Percentiles rank a stretch among this genome's conserved stretches.
phyloP scores from a whole-genome alignment of 2,329 filamentous ascomycete species.

The Lasiodiplodia sp. region DNA sequence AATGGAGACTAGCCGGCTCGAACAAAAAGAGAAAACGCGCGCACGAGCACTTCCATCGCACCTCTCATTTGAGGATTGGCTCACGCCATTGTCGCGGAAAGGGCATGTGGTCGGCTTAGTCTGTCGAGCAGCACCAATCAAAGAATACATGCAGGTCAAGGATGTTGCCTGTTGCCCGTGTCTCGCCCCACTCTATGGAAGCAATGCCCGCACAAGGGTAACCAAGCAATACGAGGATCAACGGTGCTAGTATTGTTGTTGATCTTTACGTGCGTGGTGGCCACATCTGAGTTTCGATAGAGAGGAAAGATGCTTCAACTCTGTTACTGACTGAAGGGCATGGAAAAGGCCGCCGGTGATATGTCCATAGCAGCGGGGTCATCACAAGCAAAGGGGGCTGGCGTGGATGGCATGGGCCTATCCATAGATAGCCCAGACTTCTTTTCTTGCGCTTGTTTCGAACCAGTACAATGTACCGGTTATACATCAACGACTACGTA shows the following conservation, averaged over 20 bases:
- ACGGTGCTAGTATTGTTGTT: constrained; percentile 6
- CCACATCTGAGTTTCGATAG: background rate
- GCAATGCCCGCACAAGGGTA: background rate
- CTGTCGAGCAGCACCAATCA: background rate
- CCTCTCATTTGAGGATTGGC: background rate
- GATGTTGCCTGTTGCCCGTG: background rate
- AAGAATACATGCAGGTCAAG: background rate
- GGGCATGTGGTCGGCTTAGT: background rate
- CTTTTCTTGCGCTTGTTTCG: background rate
- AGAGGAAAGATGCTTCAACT: background rate
- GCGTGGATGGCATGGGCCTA: background rate
- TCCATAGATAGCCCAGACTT: background rate
- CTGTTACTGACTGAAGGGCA: background rate
- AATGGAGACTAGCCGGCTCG: too few species aligned
- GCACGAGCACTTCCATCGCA: background rate
- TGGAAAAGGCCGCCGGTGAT: background rate
- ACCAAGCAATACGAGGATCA: background rate
- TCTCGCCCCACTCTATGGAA: background rate
- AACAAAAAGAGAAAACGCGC: background rate
- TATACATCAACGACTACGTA: constrained; percentile 9
- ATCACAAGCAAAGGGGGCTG: background rate
- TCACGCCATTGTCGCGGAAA: constrained; percentile 11
- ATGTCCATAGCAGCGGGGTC: background rate
- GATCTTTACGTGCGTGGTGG: background rate
- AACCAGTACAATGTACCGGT: constrained; percentile 6